phyloP scores from a whole-genome alignment of 2,329 filamentous ascomycete species.

The Colletotrichum tropicale region DNA sequence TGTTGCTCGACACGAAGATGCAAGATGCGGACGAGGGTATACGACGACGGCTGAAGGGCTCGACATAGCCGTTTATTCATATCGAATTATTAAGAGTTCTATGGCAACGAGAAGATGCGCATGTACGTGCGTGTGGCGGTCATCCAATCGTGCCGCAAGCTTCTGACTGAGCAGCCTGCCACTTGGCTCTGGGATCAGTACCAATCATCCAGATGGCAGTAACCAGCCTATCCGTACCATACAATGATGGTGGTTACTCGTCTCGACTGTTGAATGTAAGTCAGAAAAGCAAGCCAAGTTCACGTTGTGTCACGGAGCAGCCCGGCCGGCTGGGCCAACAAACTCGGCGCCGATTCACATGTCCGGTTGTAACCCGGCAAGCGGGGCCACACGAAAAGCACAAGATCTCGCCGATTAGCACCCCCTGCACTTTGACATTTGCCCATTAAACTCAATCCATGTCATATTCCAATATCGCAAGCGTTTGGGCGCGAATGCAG shows the following conservation, averaged over 20 bases:
- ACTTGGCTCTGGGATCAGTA: neutral
- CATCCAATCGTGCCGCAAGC: neutral
- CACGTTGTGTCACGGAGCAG: neutral
- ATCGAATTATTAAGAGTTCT: neutral
- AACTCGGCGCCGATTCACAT: neutral
- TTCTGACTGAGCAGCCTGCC: neutral
- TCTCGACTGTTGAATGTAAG: neutral
- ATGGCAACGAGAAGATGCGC: neutral
- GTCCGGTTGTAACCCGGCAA: neutral
- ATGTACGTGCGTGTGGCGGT: neutral
- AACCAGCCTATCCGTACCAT: neutral
- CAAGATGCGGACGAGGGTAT: constrained; percentile 10
- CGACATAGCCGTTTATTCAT: neutral
- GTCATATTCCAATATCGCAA: neutral
- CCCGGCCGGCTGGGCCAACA: neutral
- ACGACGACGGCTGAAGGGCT: constrained; percentile 2
- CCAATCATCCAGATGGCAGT: neutral
- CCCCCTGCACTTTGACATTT: neutral
- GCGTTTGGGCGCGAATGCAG: neutral
- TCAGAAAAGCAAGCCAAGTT: neutral
- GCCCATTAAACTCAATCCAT: neutral
- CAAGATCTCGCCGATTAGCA: neutral
- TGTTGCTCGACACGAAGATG: constrained; percentile 1
- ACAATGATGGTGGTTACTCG: neutral
- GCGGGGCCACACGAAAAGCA: neutral